Percentiles rank a stretch among this genome's conserved stretches.
These are phyloP conservation scores for Aspergillus nomiae DNA, from an alignment of 2,329 filamentous ascomycete genomes.

Conservation along the genomic window DNA sequence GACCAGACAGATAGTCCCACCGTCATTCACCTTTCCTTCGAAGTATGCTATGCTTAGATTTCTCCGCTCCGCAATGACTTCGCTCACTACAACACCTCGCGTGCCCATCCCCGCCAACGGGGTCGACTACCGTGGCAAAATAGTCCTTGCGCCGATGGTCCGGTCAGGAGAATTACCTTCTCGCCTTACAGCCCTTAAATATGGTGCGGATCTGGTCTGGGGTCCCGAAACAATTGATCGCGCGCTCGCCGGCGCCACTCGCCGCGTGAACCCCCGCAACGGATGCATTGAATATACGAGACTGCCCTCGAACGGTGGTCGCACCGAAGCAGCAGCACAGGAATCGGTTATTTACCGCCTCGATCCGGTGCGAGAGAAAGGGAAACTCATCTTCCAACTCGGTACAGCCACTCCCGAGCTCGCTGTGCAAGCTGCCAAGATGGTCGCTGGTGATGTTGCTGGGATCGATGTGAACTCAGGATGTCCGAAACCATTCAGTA, in stretches of 20 bases:
- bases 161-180: constrained; percentile 94
- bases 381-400: constrained; percentile 83
- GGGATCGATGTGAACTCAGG: constrained; percentile 97
- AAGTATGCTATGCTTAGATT: constrained; percentile 44
- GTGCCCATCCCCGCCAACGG: constrained; percentile 85
- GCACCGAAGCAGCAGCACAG: constrained; percentile 39
- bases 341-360: constrained; percentile 80
- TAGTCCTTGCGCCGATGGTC: constrained; percentile 97
- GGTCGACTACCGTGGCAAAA: constrained; percentile 89
- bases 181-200: constrained; percentile 83
- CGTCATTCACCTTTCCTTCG: neutral
- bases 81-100: constrained; percentile 53
- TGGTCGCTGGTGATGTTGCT: constrained; percentile 83
- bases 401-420: constrained; percentile 81
- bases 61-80: constrained; percentile 59
- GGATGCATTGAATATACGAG: constrained; percentile 84
- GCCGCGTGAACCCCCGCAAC: constrained; percentile 73
- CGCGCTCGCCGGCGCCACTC: constrained; percentile 83
- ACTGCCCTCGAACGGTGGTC: constrained; percentile 67
- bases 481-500: constrained; percentile 97
- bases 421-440: constrained; percentile 79
- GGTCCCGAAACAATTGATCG: constrained; percentile 94
- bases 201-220: constrained; percentile 97
- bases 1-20: neutral
- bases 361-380: constrained; percentile 74